phyloP scores from a whole-genome alignment of 2,329 filamentous ascomycete species.

The Fusarium floridanum region DNA sequence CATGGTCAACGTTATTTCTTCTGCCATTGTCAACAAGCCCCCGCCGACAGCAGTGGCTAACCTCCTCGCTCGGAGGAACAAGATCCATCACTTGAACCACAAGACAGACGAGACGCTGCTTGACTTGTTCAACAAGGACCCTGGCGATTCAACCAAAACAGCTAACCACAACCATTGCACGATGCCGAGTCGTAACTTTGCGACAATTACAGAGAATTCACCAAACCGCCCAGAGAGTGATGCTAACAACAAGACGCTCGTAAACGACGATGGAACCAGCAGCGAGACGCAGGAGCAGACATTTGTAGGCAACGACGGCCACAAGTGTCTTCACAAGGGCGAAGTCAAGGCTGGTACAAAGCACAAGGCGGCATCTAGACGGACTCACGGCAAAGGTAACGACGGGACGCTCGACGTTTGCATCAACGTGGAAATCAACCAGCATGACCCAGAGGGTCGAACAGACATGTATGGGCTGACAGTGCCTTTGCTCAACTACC shows the following conservation, averaged over 20 bases:
- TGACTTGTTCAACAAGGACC: slow-evolving; percentile 91
- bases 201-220: slow-evolving; percentile 89
- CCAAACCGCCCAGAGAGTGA: slow-evolving; percentile 60
- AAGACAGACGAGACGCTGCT: slow-evolving; percentile 94
- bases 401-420: slow-evolving; percentile 81
- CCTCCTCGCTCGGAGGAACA: slow-evolving; percentile 90
- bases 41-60: slow-evolving; percentile 90
- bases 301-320: slow-evolving; percentile 70
- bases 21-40: slow-evolving; percentile 95
- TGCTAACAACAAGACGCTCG: slow-evolving; percentile 42
- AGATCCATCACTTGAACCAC: slow-evolving; percentile 75
- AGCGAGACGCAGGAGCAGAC: slow-evolving; percentile 36
- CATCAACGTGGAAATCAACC: slow-evolving; percentile 88
- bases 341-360: slow-evolving; percentile 83
- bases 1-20: slow-evolving; percentile 94
- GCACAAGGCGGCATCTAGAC: slow-evolving; percentile 76
- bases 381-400: slow-evolving; percentile 67
- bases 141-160: slow-evolving; percentile 81
- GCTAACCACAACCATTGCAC: slow-evolving; percentile 84
- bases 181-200: slow-evolving; percentile 94
- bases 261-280: slow-evolving; percentile 16
- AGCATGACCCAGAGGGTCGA: slow-evolving; percentile 82
- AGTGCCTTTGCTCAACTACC: slow-evolving; percentile 76
- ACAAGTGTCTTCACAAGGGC: slow-evolving; percentile 79
- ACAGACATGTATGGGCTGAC: slow-evolving; percentile 88